These are phyloP conservation scores for Sisymbrium altissimum DNA, from an alignment of 345 rosid genomes.

Conservation along the genomic window DNA sequence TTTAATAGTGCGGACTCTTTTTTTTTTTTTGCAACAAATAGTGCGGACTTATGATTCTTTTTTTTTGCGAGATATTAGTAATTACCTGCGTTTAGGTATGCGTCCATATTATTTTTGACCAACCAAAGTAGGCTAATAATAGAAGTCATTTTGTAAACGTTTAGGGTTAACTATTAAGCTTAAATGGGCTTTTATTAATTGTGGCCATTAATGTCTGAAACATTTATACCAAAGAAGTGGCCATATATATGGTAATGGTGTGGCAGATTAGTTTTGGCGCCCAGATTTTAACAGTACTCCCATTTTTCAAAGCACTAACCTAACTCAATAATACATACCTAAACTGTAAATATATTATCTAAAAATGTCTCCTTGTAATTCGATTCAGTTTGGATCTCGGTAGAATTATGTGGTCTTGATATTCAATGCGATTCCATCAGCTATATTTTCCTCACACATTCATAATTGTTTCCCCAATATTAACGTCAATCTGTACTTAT, in stretches of 20 bases:
- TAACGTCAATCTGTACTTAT: neutral
- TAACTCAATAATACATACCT: too few relatives aligned
- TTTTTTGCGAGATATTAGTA: neutral
- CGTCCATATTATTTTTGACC: neutral
- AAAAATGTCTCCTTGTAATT: neutral
- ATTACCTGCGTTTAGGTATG: neutral
- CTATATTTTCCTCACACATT: neutral
- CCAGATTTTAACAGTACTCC: too few relatives aligned
- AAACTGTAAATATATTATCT: too few relatives aligned
- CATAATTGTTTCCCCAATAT: neutral
- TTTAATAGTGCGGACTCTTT: neutral
- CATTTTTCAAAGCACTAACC: too few relatives aligned
- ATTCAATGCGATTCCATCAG: neutral
- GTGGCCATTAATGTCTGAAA: neutral
- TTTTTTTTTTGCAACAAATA: neutral
- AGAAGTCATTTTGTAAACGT: neutral
- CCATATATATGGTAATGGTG: too few relatives aligned
- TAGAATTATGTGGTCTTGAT: neutral
- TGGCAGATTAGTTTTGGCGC: too few relatives aligned
- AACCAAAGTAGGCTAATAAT: neutral
- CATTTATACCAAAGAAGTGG: too few relatives aligned
- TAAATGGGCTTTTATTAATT: neutral
- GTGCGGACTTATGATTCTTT: neutral
- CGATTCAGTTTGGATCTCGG: neutral
- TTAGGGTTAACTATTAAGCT: neutral